These are phyloP conservation scores for Pseudonitzschia multistriata DNA, from an alignment of 108 stramenopile species.

Conservation along the genomic window DNA sequence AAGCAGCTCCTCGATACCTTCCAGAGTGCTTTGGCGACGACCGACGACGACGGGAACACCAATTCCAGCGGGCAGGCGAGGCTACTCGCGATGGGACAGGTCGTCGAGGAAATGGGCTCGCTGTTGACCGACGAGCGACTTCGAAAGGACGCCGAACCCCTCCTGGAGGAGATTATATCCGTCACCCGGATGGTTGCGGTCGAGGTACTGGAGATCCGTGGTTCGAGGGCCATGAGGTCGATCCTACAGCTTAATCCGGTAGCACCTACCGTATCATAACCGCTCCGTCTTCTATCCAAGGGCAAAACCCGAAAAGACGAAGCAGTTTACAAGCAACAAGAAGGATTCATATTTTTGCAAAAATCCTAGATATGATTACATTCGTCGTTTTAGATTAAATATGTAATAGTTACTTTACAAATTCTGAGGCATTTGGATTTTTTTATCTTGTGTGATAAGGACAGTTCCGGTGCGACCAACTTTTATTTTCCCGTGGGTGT, in stretches of 20 bases:
- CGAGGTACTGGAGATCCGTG: constrained; percentile 82
- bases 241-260: constrained; percentile 46
- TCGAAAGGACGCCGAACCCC: constrained; percentile 57
- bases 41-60: not conserved
- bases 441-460: too few relatives aligned
- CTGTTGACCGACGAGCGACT: constrained; percentile 53
- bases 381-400: too few relatives aligned
- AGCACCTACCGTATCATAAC: not conserved
- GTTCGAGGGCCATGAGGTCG: constrained; percentile 68
- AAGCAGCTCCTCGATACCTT: constrained; percentile 59
- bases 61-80: constrained; percentile 33
- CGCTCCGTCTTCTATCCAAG: not conserved
- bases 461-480: too few relatives aligned
- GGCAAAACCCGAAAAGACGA: not conserved
- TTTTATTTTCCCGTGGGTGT: too few relatives aligned
- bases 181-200: constrained; percentile 85
- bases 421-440: too few relatives aligned
- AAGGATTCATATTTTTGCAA: too few relatives aligned
- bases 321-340: too few relatives aligned
- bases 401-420: too few relatives aligned
- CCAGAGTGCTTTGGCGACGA: constrained; percentile 54
- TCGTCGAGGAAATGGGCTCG: constrained; percentile 46
- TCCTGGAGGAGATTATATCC: constrained; percentile 64
- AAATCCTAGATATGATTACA: too few relatives aligned
- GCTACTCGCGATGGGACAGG: constrained; percentile 56